Conservation (phyloP, 495 filamentous ascomycete genomes). For the Pyrenopolyporus hunteri region DNA sequence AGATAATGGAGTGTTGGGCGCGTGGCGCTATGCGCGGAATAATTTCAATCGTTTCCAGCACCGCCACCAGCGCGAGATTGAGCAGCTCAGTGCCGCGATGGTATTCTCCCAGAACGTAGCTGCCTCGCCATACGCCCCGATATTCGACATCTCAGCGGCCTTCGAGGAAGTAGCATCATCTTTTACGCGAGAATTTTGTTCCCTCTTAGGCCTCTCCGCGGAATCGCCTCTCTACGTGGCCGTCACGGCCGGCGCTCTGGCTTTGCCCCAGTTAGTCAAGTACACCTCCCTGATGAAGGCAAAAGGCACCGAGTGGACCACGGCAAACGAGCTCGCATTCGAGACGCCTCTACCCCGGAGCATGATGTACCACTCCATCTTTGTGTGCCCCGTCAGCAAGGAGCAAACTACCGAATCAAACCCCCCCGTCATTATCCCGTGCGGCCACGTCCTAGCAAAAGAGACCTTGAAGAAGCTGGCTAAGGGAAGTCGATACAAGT, state of each 20-base stretch:
- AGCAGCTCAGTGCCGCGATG: constrained; percentile 78
- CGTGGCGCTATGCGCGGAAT: constrained; percentile 73
- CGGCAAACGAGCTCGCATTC: constrained; percentile 85
- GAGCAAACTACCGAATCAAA: constrained; percentile 93
- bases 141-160: constrained; percentile 74
- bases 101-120: constrained; percentile 72
- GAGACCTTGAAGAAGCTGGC: constrained; percentile 78
- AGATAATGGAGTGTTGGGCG: constrained; percentile 53
- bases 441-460: constrained; percentile 89
- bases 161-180: constrained; percentile 82
- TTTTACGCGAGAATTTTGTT: constrained; percentile 95
- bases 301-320: constrained; percentile 94
- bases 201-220: constrained; percentile 83
- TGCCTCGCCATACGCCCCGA: constrained; percentile 72
- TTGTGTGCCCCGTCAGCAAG: constrained; percentile 96
- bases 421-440: constrained; percentile 97
- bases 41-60: constrained; percentile 63
- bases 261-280: constrained; percentile 83
- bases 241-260: constrained; percentile 88
- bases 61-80: constrained; percentile 75
- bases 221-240: constrained; percentile 91
- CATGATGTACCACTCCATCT: constrained; percentile 94
- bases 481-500: constrained; percentile 86
- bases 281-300: constrained; percentile 80
- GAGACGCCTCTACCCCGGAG: constrained; percentile 86